Evolutionary conservation across 2,329 filamentous ascomycete genomes (phyloP).

Genomic region (Colletotrichum shisoi): DNA sequence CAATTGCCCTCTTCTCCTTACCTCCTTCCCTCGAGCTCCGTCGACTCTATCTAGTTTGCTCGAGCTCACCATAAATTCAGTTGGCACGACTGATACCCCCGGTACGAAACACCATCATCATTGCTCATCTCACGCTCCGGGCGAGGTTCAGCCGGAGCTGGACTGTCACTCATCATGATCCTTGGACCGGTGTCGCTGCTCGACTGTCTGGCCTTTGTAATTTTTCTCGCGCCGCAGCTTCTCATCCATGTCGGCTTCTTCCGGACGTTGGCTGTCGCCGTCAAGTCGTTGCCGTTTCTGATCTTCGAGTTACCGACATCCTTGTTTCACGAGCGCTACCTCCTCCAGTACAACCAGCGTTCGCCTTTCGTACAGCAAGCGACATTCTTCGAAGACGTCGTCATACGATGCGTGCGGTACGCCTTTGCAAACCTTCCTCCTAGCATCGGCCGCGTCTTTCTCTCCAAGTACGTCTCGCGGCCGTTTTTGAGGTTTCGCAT

Average conservation of each 20-base stretch:
- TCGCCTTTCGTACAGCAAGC: constrained; percentile 69
- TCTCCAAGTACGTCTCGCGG: constrained; percentile 74
- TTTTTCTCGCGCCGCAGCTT: constrained; percentile 76
- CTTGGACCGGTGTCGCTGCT: constrained; percentile 76
- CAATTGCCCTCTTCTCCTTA: neutral
- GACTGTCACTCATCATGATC: constrained; percentile 64
- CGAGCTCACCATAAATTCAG: constrained; percentile 9
- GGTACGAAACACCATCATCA: neutral
- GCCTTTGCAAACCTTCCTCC: constrained; percentile 77
- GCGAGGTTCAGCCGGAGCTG: neutral
- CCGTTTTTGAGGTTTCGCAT: constrained; percentile 80
- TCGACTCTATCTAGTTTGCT: neutral
- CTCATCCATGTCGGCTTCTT: constrained; percentile 71
- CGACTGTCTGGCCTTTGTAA: constrained; percentile 76
- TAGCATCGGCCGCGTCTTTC: constrained; percentile 76
- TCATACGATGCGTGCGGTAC: constrained; percentile 79
- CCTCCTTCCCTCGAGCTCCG: neutral
- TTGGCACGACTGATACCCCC: neutral
- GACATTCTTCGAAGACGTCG: constrained; percentile 78
- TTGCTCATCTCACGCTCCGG: neutral
- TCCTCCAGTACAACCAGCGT: constrained; percentile 53
- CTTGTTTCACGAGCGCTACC: constrained; percentile 66
- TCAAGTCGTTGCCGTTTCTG: constrained; percentile 74
- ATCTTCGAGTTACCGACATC: constrained; percentile 66
- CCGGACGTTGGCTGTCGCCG: constrained; percentile 63